Conservation (phyloP, 1,284 basidiomycete genomes). For the Cutaneotrichosporon sp. region DNA sequence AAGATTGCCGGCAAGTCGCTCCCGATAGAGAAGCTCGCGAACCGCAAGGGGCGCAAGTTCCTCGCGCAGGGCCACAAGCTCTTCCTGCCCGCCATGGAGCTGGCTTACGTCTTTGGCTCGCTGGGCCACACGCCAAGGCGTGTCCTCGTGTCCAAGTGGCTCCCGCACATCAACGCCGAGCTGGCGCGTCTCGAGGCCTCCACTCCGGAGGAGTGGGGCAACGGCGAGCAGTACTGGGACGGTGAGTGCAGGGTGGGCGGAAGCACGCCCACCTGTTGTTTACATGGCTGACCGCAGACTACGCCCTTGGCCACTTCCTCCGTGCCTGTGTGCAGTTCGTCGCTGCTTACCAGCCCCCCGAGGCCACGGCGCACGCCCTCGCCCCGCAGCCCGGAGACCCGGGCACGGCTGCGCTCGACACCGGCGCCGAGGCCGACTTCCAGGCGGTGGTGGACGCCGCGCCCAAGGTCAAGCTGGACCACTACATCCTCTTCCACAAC, state of each 20-base stretch:
- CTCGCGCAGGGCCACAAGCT: conserved; percentile 68
- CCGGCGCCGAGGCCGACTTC: conserved; percentile 64
- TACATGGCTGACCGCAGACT: conserved; percentile 56
- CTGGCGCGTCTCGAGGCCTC: conserved; percentile 55
- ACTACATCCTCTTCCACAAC: conserved; percentile 74
- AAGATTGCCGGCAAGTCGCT: conserved; percentile 83
- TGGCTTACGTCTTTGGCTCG: conserved; percentile 75
- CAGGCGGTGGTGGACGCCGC: conserved; percentile 70
- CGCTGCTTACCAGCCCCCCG: conserved; percentile 57
- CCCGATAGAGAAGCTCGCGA: conserved; percentile 88
- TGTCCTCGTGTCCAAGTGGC: conserved; percentile 50
- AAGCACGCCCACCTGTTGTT: too few species aligned
- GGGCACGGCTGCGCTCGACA: conserved; percentile 56
- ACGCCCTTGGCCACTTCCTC: conserved; percentile 77
- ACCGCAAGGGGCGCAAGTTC: conserved; percentile 88
- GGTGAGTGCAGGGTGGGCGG: conserved; percentile 39
- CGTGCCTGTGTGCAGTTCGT: conserved; percentile 64
- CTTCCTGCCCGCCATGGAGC: conserved; percentile 77
- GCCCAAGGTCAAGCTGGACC: conserved; percentile 73
- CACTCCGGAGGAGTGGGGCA: conserved; percentile 60
- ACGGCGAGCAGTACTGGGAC: conserved; percentile 74
- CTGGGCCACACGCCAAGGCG: conserved; percentile 55
- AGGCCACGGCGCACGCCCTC: conserved; percentile 58
- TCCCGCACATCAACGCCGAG: conserved; percentile 55
- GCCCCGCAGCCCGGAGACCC: conserved; percentile 51